Conservation (phyloP, 2,329 filamentous ascomycete genomes). For the Monilinia polystroma region DNA sequence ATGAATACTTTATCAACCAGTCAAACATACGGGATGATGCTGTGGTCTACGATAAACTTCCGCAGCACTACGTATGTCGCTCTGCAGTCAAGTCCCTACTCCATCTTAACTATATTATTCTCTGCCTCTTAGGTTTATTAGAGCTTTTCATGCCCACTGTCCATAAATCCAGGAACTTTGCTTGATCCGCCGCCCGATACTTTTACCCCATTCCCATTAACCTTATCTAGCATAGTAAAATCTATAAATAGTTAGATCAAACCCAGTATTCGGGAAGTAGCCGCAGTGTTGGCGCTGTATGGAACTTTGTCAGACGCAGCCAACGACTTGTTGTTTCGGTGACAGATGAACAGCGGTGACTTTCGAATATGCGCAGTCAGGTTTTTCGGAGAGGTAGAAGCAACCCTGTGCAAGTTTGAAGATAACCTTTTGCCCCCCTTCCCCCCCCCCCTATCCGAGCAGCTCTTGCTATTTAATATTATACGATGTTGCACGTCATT, state of each 20-base stretch:
- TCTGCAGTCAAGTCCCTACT: background rate
- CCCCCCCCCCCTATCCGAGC: background rate
- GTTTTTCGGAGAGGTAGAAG: background rate
- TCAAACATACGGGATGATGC: background rate
- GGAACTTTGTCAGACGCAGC: slow-evolving; percentile 12
- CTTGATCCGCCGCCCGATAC: background rate
- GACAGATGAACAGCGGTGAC: background rate
- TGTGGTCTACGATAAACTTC: background rate
- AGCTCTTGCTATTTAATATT: background rate
- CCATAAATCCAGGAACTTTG: background rate
- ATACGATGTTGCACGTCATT: slow-evolving; percentile 1
- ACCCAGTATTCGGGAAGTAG: slow-evolving; percentile 3
- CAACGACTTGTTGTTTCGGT: slow-evolving; percentile 20
- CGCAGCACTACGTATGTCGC: too few relatives aligned
- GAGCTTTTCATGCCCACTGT: slow-evolving; percentile 9
- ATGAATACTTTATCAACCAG: background rate
- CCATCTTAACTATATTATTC: background rate
- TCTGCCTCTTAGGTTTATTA: background rate
- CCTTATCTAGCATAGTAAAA: background rate
- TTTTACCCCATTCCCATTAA: slow-evolving; percentile 10
- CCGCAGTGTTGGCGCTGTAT: slow-evolving; percentile 6
- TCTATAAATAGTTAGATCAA: slow-evolving; percentile 18
- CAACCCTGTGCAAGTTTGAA: background rate
- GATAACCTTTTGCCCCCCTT: background rate
- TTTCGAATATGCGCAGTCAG: background rate